Evolutionary conservation across 2,329 filamentous ascomycete genomes (phyloP).

Genomic region (Fusarium sp.): DNA sequence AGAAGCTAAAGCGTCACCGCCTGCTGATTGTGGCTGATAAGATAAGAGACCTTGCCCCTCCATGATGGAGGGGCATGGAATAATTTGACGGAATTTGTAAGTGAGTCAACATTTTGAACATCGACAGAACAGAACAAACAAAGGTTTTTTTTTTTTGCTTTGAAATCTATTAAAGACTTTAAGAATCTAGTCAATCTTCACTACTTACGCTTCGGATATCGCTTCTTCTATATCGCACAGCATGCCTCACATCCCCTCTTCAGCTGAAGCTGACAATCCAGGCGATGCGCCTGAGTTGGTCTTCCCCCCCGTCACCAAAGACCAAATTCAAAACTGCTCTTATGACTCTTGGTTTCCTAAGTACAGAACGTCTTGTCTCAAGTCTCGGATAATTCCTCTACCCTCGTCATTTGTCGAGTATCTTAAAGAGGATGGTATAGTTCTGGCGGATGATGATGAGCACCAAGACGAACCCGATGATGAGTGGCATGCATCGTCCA

Average conservation of each 20-base stretch:
- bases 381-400: slow-evolving; percentile 86
- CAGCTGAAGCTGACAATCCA: slow-evolving; percentile 13
- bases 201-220: neutral
- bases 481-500: slow-evolving; percentile 59
- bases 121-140: neutral
- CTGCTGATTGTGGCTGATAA: slow-evolving; percentile 29
- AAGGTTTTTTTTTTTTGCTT: neutral
- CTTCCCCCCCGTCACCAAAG: slow-evolving; percentile 86
- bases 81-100: slow-evolving; percentile 41
- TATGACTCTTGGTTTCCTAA: slow-evolving; percentile 92
- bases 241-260: slow-evolving; percentile 55
- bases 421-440: slow-evolving; percentile 91
- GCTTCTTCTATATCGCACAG: neutral
- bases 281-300: slow-evolving; percentile 59
- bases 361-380: slow-evolving; percentile 85
- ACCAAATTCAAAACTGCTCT: slow-evolving; percentile 93
- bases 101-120: slow-evolving; percentile 38
- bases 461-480: slow-evolving; percentile 69
- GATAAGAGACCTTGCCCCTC: slow-evolving; percentile 35
- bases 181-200: neutral
- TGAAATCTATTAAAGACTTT: neutral
- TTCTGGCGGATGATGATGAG: slow-evolving; percentile 78
- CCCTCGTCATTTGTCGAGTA: slow-evolving; percentile 83
- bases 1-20: slow-evolving; percentile 6
- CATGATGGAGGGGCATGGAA: slow-evolving; percentile 40